Base-by-base conservation (phyloP, 2,329 filamentous ascomycete genomes). In the Emydomyces testavorans region DNA sequence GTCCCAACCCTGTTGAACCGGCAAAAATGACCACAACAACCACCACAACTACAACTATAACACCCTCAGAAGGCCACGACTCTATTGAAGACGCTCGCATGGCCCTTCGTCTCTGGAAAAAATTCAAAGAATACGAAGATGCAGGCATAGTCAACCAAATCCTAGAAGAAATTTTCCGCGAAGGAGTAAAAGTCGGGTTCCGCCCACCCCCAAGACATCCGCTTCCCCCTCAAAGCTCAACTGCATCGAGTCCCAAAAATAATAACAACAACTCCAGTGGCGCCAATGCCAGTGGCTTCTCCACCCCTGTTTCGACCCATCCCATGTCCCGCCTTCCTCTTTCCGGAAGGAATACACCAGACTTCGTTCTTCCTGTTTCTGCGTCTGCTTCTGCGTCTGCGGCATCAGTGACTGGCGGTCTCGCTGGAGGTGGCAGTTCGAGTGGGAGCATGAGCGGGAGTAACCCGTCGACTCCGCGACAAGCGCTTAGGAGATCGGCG, bases 31-130 rank as follows among this genome's bases (percentile, higher is more conserved):
- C 38, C n/a, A 40, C 49, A 8, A 48, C 49, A n/a, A 46, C 32
- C 20, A 28, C 44, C 1, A n/a, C 53, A 5, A 34, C 49, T 6
- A 49, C 52, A 11, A 49, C 50, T 23, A 45, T 50, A n/a, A 24
- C 55, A 55, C 28, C 48, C 43, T 2, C 48, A 13, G 65, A 71
- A 38, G 69, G 69, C 4, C 93, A 98, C 66, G 92, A 98, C 66
- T 90, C 83, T 8, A 93, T 98, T 56, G 92, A 96, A 65, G 92
- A 98, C 63, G 89, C 92, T 0, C 77, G 84, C 21, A 95, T 90
- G 34, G 92, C 93, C 0, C 73, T 96, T 34, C 85, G 87, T 62
- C 72, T 98, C 6, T 98, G 78, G 76, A 77, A 83, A 37, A 95
- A 94, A 64, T 95, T 88, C 65, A 75, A 86, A 53, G 89, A 96